These are phyloP conservation scores for Cyanidioschyzon merolae DNA, from an alignment of 23 red algal genomes.

Conservation along the genomic window DNA sequence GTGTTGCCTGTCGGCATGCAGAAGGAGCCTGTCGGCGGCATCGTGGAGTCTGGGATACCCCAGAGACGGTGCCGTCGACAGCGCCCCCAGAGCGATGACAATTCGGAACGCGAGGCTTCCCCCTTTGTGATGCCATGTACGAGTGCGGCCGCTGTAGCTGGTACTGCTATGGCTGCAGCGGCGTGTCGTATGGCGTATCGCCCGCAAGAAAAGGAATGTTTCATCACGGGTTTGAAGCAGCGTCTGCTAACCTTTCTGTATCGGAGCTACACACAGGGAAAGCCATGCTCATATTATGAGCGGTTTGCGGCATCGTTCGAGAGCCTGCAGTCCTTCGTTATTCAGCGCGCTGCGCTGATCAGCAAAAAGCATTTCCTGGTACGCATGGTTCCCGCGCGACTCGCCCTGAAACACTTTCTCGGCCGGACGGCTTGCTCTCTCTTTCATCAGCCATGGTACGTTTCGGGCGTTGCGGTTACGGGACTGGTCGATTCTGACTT, in stretches of 20 bases:
- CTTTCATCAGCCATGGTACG: background rate
- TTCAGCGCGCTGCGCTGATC: background rate
- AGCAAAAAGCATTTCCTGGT: background rate
- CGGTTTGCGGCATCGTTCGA: constrained; percentile 12
- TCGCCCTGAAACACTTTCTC: background rate
- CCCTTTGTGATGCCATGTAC: background rate
- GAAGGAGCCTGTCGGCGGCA: background rate
- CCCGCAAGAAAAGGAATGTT: background rate
- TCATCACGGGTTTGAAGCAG: constrained; percentile 3
- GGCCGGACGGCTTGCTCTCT: background rate
- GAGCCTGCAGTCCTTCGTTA: background rate
- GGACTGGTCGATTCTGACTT: background rate
- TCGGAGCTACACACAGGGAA: background rate
- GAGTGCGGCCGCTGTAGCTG: background rate
- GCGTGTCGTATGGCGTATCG: constrained; percentile 6
- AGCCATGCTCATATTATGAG: background rate
- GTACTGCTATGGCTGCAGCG: background rate
- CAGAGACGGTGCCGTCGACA: background rate
- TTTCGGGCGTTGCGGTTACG: background rate
- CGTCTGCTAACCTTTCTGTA: background rate
- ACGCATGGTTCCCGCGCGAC: background rate
- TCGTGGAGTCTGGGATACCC: background rate
- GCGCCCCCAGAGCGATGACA: background rate
- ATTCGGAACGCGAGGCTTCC: background rate
- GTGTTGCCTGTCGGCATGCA: background rate